Percentiles rank a stretch among this genome's conserved stretches.
phyloP scores from a whole-genome alignment of 108 stramenopile species.

The Nitzschia sp. region DNA sequence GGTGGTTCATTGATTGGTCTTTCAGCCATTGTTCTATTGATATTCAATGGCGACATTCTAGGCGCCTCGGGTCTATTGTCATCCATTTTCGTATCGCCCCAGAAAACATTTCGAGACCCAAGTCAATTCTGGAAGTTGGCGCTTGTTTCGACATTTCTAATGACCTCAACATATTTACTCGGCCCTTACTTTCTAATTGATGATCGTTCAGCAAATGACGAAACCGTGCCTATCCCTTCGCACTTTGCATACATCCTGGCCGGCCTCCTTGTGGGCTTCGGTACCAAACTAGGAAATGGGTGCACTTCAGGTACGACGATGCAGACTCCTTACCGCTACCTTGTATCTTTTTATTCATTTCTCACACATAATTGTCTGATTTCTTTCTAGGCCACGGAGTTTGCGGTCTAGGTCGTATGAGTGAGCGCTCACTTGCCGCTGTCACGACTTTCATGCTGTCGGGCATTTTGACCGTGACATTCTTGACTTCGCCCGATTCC shows the following conservation, averaged over 20 bases:
- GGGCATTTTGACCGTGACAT: constrained; percentile 44
- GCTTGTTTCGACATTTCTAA: constrained; percentile 56
- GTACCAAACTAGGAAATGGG: constrained; percentile 74
- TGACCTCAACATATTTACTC: constrained; percentile 26
- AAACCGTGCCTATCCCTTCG: constrained; percentile 16
- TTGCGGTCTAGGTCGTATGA: constrained; percentile 83
- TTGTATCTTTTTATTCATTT: background rate
- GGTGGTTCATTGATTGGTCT: constrained; percentile 19
- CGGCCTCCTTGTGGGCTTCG: constrained; percentile 77
- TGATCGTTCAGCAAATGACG: constrained; percentile 12
- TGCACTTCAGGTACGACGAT: constrained; percentile 60
- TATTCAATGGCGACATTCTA: constrained; percentile 72
- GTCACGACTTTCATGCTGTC: constrained; percentile 78
- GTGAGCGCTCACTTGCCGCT: constrained; percentile 72
- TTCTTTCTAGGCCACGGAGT: constrained; percentile 48
- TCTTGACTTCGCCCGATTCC: constrained; percentile 20
- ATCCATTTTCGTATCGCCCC: constrained; percentile 33
- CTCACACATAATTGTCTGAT: background rate
- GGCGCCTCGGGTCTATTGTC: constrained; percentile 67
- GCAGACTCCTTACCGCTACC: background rate
- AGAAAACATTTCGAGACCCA: constrained; percentile 28
- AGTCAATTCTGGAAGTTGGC: constrained; percentile 53
- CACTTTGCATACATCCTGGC: constrained; percentile 48
- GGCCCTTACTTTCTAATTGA: background rate
- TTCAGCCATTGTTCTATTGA: constrained; percentile 41